Evolutionary conservation across 116 monocot genomes (phyloP).

Genomic region (Zostera marina): DNA sequence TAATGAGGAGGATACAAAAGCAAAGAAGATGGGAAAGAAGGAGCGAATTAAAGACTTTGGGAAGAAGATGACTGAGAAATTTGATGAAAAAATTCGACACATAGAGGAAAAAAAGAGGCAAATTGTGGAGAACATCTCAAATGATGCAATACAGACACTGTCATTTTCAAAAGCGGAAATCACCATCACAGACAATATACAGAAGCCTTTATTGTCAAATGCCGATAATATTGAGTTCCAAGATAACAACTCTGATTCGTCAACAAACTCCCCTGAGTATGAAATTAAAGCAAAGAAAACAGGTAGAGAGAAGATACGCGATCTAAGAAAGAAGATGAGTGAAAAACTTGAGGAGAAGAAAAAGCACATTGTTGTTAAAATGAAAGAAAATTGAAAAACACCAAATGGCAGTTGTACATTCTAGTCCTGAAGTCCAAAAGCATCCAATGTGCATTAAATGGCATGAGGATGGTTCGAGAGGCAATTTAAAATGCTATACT

Average conservation of each 20-base stretch:
- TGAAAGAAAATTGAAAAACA: slow-evolving; percentile 22
- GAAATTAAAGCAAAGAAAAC: slow-evolving; percentile 29
- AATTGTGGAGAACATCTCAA: slow-evolving; percentile 46
- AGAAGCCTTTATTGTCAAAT: slow-evolving; percentile 17
- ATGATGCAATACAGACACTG: not conserved
- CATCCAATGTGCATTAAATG: too few species aligned
- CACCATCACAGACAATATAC: slow-evolving; percentile 11
- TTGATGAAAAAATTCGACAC: slow-evolving; percentile 78
- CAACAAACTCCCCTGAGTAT: slow-evolving; percentile 15
- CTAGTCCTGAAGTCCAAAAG: too few species aligned
- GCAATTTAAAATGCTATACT: too few species aligned
- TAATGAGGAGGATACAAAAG: slow-evolving; percentile 32
- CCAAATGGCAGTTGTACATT: too few species aligned
- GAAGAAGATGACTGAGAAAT: slow-evolving; percentile 71
- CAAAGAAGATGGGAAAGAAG: slow-evolving; percentile 39
- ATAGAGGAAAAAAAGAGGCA: slow-evolving; percentile 63
- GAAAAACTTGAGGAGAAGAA: slow-evolving; percentile 81
- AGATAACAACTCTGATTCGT: slow-evolving; percentile 1
- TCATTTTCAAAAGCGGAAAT: not conserved
- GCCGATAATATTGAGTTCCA: slow-evolving; percentile 1
- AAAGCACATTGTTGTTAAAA: slow-evolving; percentile 74
- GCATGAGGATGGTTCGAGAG: too few species aligned
- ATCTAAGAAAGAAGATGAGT: slow-evolving; percentile 62
- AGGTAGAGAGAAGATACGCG: slow-evolving; percentile 53
- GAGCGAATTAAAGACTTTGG: slow-evolving; percentile 66